These are phyloP conservation scores for Anisodus tanguticus DNA, from an alignment of 257 asterid genomes.

Conservation along the genomic window DNA sequence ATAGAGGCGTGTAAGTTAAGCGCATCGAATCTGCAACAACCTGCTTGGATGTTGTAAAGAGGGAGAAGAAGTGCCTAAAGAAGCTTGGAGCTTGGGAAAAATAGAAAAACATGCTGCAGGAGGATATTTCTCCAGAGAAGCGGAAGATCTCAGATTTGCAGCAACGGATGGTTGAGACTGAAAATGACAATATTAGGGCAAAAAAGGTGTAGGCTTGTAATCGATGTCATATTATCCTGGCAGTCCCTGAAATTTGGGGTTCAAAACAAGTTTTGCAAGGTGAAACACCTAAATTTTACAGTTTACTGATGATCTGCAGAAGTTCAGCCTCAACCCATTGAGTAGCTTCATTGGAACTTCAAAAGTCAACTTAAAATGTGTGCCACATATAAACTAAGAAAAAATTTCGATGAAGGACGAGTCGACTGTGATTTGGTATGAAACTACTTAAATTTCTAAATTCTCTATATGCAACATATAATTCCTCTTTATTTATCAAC, in stretches of 20 bases:
- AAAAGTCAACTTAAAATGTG: background rate
- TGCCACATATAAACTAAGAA: background rate
- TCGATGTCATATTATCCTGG: background rate
- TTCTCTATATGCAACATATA: background rate
- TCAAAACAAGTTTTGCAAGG: slow-evolving; percentile 48
- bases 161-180: slow-evolving; percentile 60
- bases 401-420: background rate
- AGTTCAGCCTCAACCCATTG: background rate
- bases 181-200: slow-evolving; percentile 42
- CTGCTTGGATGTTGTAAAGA: slow-evolving; percentile 71
- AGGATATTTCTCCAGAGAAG: slow-evolving; percentile 64
- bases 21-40: slow-evolving; percentile 75
- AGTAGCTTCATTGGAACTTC: background rate
- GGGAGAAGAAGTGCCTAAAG: slow-evolving; percentile 78
- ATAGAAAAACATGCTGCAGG: slow-evolving; percentile 63
- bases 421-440: too few species aligned
- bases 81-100: slow-evolving; percentile 85
- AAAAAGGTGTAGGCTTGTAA: slow-evolving; percentile 51
- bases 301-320: background rate
- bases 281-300: too few species aligned
- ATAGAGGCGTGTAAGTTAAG: slow-evolving; percentile 85
- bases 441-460: background rate
- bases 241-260: background rate
- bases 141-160: slow-evolving; percentile 58
- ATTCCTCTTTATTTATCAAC: background rate